Evolutionary conservation across 495 filamentous ascomycete species (phyloP).

Genomic region (Daldinia bambusicola): DNA sequence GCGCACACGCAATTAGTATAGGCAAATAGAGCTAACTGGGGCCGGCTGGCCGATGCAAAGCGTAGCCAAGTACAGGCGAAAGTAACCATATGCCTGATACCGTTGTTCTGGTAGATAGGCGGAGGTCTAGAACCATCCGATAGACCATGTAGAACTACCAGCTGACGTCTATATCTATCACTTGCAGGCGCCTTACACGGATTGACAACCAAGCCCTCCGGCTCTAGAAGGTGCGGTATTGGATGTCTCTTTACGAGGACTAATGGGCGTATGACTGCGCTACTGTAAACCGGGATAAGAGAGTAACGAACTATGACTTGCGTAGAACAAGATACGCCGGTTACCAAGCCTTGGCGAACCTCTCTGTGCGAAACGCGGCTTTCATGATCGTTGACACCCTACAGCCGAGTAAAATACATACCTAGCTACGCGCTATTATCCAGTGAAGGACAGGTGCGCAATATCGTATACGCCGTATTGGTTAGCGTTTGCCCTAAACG

Average conservation of each 20-base stretch:
- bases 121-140: constrained; percentile 33
- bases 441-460: not conserved
- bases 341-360: not conserved
- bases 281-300: constrained; percentile 22
- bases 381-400: not conserved
- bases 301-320: constrained; percentile 15
- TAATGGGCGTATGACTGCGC: constrained; percentile 6
- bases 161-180: constrained; percentile 13
- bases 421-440: not conserved
- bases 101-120: constrained; percentile 21
- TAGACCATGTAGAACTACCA: constrained; percentile 20
- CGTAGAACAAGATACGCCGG: not conserved
- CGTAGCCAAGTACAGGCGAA: not conserved
- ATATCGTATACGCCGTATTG: constrained; percentile 3
- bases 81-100: not conserved
- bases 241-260: not conserved
- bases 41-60: constrained; percentile 23
- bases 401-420: not conserved
- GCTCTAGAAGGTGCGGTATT: constrained; percentile 2
- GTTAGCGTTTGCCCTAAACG: not conserved
- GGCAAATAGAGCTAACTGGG: constrained; percentile 29
- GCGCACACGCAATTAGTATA: not conserved
- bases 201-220: not conserved
- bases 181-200: constrained; percentile 26
- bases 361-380: not conserved